Conservation (phyloP, 352 stramenopile species). For the Blastocystis sp. region DNA sequence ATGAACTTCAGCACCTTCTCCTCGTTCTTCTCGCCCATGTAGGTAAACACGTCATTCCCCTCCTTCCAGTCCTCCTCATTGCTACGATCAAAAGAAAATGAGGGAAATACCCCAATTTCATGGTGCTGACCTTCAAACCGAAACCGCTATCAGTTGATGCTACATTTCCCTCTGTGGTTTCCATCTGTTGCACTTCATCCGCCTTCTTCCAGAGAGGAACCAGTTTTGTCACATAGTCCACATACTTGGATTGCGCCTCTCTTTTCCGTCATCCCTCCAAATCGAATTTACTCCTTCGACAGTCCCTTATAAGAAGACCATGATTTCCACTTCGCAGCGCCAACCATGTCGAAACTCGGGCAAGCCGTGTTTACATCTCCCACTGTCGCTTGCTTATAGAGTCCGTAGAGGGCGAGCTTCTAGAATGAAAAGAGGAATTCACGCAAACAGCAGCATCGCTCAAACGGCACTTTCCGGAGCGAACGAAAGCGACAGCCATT, state of each 20-base stretch:
- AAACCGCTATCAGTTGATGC: conserved; percentile 5
- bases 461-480: conserved; percentile 11
- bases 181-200: not conserved
- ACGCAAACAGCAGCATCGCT: conserved; percentile 11
- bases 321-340: conserved; percentile 66
- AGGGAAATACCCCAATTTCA: not conserved
- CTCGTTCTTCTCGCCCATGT: conserved; percentile 35
- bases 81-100: not conserved
- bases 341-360: conserved; percentile 68
- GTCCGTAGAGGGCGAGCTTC: conserved; percentile 45
- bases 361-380: not conserved
- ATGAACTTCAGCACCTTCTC: conserved; percentile 48
- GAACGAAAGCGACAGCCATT: not conserved
- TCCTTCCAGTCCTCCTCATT: conserved; percentile 47
- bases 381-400: conserved; percentile 48
- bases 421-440: not conserved
- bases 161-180: not conserved
- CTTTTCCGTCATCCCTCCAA: not conserved
- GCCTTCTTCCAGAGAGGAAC: not conserved
- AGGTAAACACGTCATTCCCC: conserved; percentile 33
- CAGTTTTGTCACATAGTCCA: conserved; percentile 53
- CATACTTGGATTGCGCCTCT: conserved; percentile 60
- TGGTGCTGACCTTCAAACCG: conserved; percentile 61
- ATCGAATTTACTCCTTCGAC: not conserved
- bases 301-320: conserved; percentile 51